These are phyloP conservation scores for Debaryomyces sp. DNA, from an alignment of 1,139 yeast genomes.

Conservation along the genomic window DNA sequence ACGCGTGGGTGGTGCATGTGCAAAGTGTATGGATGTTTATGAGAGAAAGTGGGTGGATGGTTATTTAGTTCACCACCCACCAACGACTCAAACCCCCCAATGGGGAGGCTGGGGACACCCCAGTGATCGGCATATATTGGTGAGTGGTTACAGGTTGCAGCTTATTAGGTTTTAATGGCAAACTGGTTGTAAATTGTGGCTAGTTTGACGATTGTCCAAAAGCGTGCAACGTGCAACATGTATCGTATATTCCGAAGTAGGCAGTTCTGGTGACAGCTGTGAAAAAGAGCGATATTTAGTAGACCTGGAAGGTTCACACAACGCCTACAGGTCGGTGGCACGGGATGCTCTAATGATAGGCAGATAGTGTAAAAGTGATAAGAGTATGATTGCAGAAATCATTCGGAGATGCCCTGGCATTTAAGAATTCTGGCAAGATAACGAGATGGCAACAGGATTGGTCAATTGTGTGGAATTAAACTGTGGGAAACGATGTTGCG, in stretches of 20 bases:
- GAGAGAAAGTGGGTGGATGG: not conserved
- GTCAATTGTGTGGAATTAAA: not conserved
- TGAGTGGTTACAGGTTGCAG: too few relatives aligned
- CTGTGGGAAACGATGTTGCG: not conserved
- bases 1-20: not conserved
- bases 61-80: too few relatives aligned
- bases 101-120: not conserved
- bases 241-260: too few relatives aligned
- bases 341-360: not conserved
- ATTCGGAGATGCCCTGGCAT: not conserved
- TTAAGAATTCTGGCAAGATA: not conserved
- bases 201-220: too few relatives aligned
- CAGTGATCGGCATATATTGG: too few relatives aligned
- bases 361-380: not conserved
- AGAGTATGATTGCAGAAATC: not conserved
- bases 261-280: too few relatives aligned
- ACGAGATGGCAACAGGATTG: not conserved
- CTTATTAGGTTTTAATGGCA: too few relatives aligned
- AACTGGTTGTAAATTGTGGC: too few relatives aligned
- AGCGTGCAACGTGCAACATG: too few relatives aligned
- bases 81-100: not conserved
- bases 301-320: too few relatives aligned
- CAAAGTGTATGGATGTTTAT: not conserved
- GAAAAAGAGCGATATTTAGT: too few relatives aligned
- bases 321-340: too few relatives aligned